These are phyloP conservation scores for Trichoderma simmonsii DNA, from an alignment of 2,329 filamentous ascomycete species.

Conservation along the genomic window DNA sequence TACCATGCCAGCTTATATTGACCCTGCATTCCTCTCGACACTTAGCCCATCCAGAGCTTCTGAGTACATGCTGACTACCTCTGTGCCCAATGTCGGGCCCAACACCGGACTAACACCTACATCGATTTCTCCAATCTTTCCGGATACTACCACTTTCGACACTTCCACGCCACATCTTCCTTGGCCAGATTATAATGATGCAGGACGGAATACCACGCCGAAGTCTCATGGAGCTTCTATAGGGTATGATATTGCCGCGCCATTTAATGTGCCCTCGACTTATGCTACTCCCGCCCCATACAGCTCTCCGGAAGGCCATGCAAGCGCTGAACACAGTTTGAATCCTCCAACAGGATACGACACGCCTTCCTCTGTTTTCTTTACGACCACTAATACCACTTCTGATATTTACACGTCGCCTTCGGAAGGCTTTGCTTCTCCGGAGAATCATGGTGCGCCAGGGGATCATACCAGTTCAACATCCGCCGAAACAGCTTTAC, in stretches of 20 bases:
- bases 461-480: not conserved
- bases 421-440: not conserved
- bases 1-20: not conserved
- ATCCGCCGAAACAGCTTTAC: rapidly evolving
- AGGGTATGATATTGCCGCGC: too few species aligned
- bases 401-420: not conserved
- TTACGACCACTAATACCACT: not conserved
- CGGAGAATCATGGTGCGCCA: not conserved
- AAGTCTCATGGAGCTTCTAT: not conserved
- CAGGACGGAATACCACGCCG: not conserved
- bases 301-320: not conserved
- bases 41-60: not conserved
- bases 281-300: not conserved
- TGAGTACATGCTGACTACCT: not conserved
- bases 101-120: not conserved
- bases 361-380: not conserved
- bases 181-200: not conserved
- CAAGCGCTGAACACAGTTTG: too few species aligned
- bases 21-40: not conserved
- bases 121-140: not conserved
- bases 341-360: not conserved
- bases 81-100: too few species aligned
- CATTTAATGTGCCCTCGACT: not conserved
- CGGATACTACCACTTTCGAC: not conserved
- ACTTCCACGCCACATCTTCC: not conserved